phyloP scores from a whole-genome alignment of 805 yeast species.

The Kluyveromyces starmeri region DNA sequence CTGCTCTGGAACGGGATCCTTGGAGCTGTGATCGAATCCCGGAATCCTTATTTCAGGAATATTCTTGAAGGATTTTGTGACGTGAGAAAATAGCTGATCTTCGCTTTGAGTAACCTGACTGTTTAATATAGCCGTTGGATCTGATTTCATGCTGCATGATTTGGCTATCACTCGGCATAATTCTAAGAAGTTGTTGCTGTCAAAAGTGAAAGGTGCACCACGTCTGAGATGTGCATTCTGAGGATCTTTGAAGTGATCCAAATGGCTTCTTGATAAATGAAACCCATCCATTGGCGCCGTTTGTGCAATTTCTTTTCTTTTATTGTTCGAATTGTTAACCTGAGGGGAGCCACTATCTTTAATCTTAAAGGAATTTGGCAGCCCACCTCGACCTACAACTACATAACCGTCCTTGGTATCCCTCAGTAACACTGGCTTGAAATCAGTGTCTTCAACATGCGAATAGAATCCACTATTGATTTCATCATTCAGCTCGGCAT shows the following conservation, averaged over 20 bases:
- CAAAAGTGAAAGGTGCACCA: slow-evolving; percentile 85
- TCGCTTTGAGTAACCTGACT: slow-evolving; percentile 6
- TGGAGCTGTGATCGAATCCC: slow-evolving; percentile 63
- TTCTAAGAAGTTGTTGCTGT: slow-evolving; percentile 36
- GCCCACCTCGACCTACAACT: slow-evolving; percentile 25
- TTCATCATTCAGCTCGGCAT: slow-evolving; percentile 8
- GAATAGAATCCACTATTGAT: slow-evolving; percentile 13
- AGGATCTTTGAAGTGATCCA: slow-evolving; percentile 46
- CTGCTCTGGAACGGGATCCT: slow-evolving; percentile 60
- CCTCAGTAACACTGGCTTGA: slow-evolving; percentile 16
- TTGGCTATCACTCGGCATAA: slow-evolving; percentile 16
- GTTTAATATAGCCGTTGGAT: slow-evolving; percentile 7
- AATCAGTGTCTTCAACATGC: slow-evolving; percentile 17
- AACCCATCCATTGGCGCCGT: slow-evolving; percentile 70
- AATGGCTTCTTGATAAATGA: slow-evolving; percentile 45
- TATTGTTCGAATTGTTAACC: neutral
- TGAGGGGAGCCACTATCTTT: neutral
- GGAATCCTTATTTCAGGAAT: slow-evolving; percentile 44
- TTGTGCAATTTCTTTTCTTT: slow-evolving; percentile 30
- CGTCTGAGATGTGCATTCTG: slow-evolving; percentile 51
- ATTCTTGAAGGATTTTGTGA: slow-evolving; percentile 14
- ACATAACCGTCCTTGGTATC: slow-evolving; percentile 15
- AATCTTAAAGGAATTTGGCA: slow-evolving; percentile 20
- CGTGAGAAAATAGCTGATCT: slow-evolving; percentile 11
- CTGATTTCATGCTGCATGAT: slow-evolving; percentile 15